Conservation (phyloP, 176 grass and related monocot species). For the Lolium multiflorum region DNA sequence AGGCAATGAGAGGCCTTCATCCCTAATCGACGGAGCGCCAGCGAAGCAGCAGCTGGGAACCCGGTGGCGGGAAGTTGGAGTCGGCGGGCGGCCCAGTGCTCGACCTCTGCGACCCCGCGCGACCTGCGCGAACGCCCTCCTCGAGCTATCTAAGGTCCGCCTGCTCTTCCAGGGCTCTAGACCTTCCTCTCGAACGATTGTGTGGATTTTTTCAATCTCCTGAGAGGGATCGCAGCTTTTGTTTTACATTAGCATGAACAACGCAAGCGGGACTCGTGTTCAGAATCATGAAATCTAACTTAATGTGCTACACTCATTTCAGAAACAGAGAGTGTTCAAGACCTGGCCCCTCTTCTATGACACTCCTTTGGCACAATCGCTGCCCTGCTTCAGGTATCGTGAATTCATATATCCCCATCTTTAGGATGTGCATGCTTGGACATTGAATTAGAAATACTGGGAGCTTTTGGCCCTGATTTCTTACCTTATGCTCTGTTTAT, state of each 20-base stretch:
- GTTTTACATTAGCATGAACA: not conserved
- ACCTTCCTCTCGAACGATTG: not conserved
- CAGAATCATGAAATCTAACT: not conserved
- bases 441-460: not conserved
- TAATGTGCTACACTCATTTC: not conserved
- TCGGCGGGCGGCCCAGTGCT: slow-evolving; percentile 89
- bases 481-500: not conserved
- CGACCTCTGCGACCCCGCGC: slow-evolving; percentile 86
- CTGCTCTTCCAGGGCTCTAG: slow-evolving; percentile 1
- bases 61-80: slow-evolving; percentile 83
- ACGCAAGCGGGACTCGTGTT: not conserved
- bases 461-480: slow-evolving; percentile 1
- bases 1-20: not conserved
- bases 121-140: slow-evolving; percentile 89
- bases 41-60: not conserved
- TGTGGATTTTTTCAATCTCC: not conserved
- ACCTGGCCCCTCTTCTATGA: slow-evolving; percentile 87
- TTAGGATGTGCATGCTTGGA: slow-evolving; percentile 28
- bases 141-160: slow-evolving; percentile 92
- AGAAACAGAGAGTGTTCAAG: slow-evolving; percentile 91
- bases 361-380: slow-evolving; percentile 92
- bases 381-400: slow-evolving; percentile 81
- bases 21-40: slow-evolving; percentile 34
- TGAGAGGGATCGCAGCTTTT: not conserved
- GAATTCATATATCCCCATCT: not conserved